Evolutionary conservation across 768 basidiomycete genomes (phyloP).

Genomic region (Tylopilus balloui): DNA sequence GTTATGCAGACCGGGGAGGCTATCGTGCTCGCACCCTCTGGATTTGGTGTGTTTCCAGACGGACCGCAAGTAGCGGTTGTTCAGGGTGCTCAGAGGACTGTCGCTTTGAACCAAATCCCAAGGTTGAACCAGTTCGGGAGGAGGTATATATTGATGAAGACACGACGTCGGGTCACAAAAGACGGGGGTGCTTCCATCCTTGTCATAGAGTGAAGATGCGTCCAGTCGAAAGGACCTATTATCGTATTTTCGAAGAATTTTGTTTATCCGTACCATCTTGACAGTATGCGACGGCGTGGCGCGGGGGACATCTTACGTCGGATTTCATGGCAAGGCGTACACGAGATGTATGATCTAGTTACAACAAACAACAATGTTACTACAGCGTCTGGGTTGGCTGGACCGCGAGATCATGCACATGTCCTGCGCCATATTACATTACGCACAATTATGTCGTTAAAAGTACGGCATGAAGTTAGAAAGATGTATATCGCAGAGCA

Average conservation of each 20-base stretch:
- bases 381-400: conserved; percentile 14
- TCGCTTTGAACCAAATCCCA: conserved; percentile 14
- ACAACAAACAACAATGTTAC: conserved; percentile 14
- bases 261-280: neutral
- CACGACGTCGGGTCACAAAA: conserved; percentile 53
- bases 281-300: neutral
- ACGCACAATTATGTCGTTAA: conserved; percentile 8
- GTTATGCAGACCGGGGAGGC: conserved; percentile 61
- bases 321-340: no score
- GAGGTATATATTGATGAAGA: conserved; percentile 56
- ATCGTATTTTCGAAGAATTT: neutral
- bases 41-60: conserved; percentile 41
- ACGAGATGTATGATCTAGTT: conserved; percentile 2
- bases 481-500: conserved; percentile 11
- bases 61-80: neutral
- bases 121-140: conserved; percentile 50
- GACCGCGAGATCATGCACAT: conserved; percentile 4
- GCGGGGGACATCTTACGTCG: no score
- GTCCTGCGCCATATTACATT: conserved; percentile 17
- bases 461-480: conserved; percentile 9
- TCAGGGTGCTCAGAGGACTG: conserved; percentile 7
- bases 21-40: conserved; percentile 63
- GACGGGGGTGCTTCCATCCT: conserved; percentile 66
- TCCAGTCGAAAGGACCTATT: neutral
- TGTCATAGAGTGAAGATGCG: conserved; percentile 19